Conservation (phyloP, 768 basidiomycete genomes). For the Boletus huronensis region DNA sequence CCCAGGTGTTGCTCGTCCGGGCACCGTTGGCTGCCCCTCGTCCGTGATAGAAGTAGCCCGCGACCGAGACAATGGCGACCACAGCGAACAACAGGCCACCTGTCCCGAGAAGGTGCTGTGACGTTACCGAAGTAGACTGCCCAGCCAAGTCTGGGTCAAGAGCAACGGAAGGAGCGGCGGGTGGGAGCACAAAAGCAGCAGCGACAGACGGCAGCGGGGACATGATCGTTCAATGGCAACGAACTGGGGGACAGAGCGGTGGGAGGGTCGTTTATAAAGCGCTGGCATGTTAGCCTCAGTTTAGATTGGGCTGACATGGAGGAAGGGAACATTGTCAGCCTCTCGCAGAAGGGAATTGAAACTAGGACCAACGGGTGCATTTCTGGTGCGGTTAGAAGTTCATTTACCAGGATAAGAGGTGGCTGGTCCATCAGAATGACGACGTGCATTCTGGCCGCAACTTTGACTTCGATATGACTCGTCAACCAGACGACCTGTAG, state of each 20-base stretch:
- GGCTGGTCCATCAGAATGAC: not conserved
- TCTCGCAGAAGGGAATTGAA: not conserved
- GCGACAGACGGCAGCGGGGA: conserved; percentile 14
- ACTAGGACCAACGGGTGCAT: not conserved
- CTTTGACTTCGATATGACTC: not conserved
- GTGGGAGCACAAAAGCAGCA: conserved; percentile 1
- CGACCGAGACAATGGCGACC: conserved; percentile 12
- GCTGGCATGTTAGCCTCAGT: conserved; percentile 3
- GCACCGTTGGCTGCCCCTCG: not conserved
- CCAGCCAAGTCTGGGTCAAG: not conserved
- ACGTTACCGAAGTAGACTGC: not conserved
- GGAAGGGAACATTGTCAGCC: conserved; percentile 6
- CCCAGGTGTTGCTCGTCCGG: not conserved
- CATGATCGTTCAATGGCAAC: conserved; percentile 12
- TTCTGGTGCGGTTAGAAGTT: too few species aligned
- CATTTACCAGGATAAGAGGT: not conserved
- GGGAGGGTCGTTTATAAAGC: conserved; percentile 5
- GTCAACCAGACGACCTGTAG: not conserved
- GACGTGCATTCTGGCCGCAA: not conserved
- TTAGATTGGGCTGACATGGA: conserved; percentile 3
- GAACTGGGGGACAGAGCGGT: not conserved
- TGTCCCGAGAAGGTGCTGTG: conserved; percentile 4
- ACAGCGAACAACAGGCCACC: conserved; percentile 14
- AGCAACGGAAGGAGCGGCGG: conserved; percentile 1
- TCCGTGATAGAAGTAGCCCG: conserved; percentile 14